A percentile compares a stretch with the other conserved stretches of the same genome.
These are phyloP conservation scores for Wallacemonas sp. DNA, from an alignment of 208 protist genomes.

Conservation along the genomic window DNA sequence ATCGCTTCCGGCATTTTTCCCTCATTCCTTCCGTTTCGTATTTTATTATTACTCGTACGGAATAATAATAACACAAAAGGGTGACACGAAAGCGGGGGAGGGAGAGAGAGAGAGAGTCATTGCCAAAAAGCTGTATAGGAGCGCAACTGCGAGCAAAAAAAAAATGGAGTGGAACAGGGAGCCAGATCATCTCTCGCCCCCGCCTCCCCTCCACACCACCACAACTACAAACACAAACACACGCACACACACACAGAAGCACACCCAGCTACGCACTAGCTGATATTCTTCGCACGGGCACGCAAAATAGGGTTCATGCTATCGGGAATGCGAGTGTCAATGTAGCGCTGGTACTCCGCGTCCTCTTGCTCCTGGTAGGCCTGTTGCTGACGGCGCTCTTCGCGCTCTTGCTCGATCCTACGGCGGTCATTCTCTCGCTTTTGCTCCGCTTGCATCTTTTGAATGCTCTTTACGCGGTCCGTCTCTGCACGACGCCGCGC, in stretches of 20 bases:
- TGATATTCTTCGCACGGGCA: constrained; percentile 51
- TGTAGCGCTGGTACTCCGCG: constrained; percentile 47
- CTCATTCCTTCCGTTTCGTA: too few species aligned
- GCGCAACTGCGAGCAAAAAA: too few species aligned
- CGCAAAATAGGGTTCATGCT: constrained; percentile 58
- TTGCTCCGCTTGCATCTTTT: constrained; percentile 68
- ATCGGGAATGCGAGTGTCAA: constrained; percentile 60
- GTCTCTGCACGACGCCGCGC: constrained; percentile 36
- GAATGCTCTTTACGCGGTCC: constrained; percentile 42
- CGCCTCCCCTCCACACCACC: background rate
- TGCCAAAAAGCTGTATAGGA: too few species aligned
- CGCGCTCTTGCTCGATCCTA: constrained; percentile 35
- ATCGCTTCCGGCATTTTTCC: too few species aligned
- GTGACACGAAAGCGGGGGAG: background rate
- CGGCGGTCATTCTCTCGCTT: constrained; percentile 53
- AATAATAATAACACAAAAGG: constrained; percentile 5
- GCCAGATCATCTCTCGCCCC: background rate
- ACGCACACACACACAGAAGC: background rate
- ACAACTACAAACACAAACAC: background rate
- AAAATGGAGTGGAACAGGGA: constrained; percentile 1
- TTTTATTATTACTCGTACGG: too few species aligned
- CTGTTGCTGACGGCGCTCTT: constrained; percentile 30
- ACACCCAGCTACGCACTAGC: too few species aligned
- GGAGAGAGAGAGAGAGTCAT: constrained; percentile 4
- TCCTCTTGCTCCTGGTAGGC: constrained; percentile 54